Evolutionary conservation across 495 filamentous ascomycete species (phyloP), one percentile per base, ranked within the genome.

Genomic region (Aspergillus asperescens): DNA sequence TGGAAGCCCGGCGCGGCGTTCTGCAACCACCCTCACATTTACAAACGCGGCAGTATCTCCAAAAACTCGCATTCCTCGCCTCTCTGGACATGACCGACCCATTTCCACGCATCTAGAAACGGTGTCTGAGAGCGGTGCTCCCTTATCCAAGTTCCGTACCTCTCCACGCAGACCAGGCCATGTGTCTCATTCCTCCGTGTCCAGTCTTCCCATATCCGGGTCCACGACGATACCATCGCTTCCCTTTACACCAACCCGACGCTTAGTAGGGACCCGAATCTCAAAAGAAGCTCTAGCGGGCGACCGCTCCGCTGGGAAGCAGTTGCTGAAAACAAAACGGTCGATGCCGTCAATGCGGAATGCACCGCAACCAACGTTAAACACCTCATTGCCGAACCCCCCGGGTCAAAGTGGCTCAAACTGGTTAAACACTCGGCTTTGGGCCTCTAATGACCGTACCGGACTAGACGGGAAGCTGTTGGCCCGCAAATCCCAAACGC

Each of bases 41-140:
- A 95, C 88, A 25, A 93, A 90, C 60, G 68, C 70, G 56, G 65
- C 63, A 59, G 75, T 62, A 57, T 77, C 72, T 57, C 62, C 73
- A 54, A 60, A 69, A 52, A 77, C 82, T 60, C 67, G 77, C 47
- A 75, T 91, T 53, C 82, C 86, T 41, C 79, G 85, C 48, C 81
- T 79, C 55, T 81, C 77, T 60, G 75, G 76, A 52, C 79, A 83
- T 63, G 77, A 82, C 29, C 82, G 87, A 38, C 75, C 78, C 9
- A 80, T 81, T 60, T 86, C 89, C n/a, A 85, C 82, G 2, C 65
- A 72, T 28, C 77, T 98, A 8, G 93, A 96, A 56, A 91, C 92
- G 25, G 90, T 97, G 1, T 95, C 88, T 32, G 94, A 97, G 68
- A 88, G 84, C 50, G 92, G 90, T 50, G 89, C 83, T 22, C 82